Percentiles rank a stretch among this genome's conserved stretches.
These are phyloP conservation scores for Astragalus glycyphyllos DNA, from an alignment of 306 rosid species.

Conservation along the genomic window DNA sequence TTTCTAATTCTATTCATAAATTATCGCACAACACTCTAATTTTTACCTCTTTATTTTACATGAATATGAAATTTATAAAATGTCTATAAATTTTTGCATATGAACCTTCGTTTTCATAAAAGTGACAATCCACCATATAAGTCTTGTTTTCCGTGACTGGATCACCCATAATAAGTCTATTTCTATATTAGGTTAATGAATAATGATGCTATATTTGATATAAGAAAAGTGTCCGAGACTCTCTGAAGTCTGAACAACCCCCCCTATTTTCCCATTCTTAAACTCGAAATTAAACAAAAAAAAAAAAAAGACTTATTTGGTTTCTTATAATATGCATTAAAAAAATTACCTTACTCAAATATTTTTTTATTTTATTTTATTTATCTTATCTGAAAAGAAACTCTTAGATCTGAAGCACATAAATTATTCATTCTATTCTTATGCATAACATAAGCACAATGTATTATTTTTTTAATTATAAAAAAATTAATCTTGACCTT, in stretches of 20 bases:
- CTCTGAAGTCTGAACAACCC: too few relatives aligned
- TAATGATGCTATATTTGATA: too few relatives aligned
- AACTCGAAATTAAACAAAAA: too few relatives aligned
- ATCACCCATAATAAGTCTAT: too few relatives aligned
- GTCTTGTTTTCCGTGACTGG: too few relatives aligned
- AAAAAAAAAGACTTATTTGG: too few relatives aligned
- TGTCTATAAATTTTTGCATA: not conserved
- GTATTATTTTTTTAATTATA: not conserved
- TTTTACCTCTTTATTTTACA: not conserved
- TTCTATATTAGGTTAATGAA: too few relatives aligned
- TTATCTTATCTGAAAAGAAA: not conserved
- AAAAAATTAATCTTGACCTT: not conserved
- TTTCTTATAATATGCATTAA: not conserved
- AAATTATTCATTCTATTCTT: too few relatives aligned
- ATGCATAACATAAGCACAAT: not conserved
- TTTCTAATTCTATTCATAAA: too few relatives aligned
- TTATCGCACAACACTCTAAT: not conserved
- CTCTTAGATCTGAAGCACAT: conserved; percentile 4
- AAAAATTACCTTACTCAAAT: not conserved
- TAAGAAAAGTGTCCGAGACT: too few relatives aligned
- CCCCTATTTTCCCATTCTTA: too few relatives aligned
- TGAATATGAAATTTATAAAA: conserved; percentile 6
- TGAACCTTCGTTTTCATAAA: conserved; percentile 27
- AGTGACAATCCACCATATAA: conserved; percentile 2
- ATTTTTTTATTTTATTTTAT: not conserved